Conservation (phyloP, 139 green algal genomes). For the Chlorella sp. region DNA sequence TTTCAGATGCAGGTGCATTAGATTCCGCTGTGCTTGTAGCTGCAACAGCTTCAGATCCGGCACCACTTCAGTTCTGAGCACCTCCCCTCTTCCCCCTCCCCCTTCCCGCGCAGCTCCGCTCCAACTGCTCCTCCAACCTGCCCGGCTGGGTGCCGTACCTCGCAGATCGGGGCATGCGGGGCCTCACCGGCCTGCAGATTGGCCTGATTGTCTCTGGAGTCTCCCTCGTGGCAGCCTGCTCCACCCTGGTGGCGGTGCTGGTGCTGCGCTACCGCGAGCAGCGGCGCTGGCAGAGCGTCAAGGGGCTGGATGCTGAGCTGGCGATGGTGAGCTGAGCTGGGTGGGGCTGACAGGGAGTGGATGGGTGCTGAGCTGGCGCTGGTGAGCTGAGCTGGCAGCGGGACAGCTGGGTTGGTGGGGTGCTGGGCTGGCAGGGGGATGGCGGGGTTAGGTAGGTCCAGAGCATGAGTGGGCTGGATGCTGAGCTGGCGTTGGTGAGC, state of each 20-base stretch:
- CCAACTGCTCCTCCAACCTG: slow-evolving; percentile 21
- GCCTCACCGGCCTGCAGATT: slow-evolving; percentile 22
- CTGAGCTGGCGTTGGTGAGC: slow-evolving; percentile 24
- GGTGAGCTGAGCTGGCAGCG: too few species aligned
- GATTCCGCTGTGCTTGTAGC: too few species aligned
- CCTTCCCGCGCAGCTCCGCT: not conserved
- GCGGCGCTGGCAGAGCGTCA: slow-evolving; percentile 25
- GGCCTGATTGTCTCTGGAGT: slow-evolving; percentile 27
- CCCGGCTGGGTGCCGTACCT: slow-evolving; percentile 21
- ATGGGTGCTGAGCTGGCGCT: not conserved
- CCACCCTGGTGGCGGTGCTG: not conserved
- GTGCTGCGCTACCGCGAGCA: slow-evolving; percentile 13
- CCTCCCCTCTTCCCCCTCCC: not conserved
- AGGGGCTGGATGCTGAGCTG: slow-evolving; percentile 22
- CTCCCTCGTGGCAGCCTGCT: slow-evolving; percentile 15
- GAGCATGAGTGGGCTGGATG: slow-evolving; percentile 3
- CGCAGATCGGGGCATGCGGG: too few species aligned
- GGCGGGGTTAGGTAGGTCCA: not conserved
- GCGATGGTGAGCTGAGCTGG: not conserved
- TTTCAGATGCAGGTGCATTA: too few species aligned
- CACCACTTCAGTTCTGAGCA: too few species aligned
- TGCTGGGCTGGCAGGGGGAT: not conserved
- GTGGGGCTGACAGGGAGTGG: not conserved
- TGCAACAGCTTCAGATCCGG: too few species aligned
- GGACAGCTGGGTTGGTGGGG: too few species aligned